phyloP scores from a whole-genome alignment of 192 early-diverging fungal species.

The Coemansia sp. region DNA sequence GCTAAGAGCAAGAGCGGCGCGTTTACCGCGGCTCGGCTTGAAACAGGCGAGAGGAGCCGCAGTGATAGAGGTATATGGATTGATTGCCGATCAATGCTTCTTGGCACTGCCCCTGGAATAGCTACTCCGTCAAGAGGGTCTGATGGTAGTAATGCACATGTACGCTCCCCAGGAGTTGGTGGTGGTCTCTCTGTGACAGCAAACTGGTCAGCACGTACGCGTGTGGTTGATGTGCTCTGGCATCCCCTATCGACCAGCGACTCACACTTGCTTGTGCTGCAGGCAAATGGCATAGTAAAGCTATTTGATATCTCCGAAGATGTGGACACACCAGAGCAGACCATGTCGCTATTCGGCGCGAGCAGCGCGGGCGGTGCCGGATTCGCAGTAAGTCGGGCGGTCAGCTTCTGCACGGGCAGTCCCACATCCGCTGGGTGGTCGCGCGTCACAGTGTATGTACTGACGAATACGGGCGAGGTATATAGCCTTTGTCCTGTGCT shows the following conservation, averaged over 20 bases:
- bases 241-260: conserved; percentile 72
- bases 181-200: conserved; percentile 21
- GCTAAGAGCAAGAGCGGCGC: conserved; percentile 28
- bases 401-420: conserved; percentile 54
- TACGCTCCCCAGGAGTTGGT: conserved; percentile 17
- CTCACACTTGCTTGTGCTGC: conserved; percentile 69
- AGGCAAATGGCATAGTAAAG: conserved; percentile 62
- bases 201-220: conserved; percentile 39
- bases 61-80: conserved; percentile 16
- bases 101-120: conserved; percentile 16
- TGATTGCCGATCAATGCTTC: conserved; percentile 39
- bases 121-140: not conserved
- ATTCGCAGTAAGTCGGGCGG: conserved; percentile 43
- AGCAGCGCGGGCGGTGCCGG: conserved; percentile 6
- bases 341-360: conserved; percentile 31
- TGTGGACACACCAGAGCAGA: conserved; percentile 66
- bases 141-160: not conserved
- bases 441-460: conserved; percentile 66
- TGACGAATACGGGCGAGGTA: conserved; percentile 69
- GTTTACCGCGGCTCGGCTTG: conserved; percentile 30
- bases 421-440: conserved; percentile 60
- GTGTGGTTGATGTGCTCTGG: conserved; percentile 72
- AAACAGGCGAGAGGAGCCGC: conserved; percentile 12
- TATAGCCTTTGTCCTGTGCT: conserved; percentile 77
- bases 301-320: conserved; percentile 70